Conservation (phyloP, 139 green algal species). For the Chlamydomonas applanata region DNA sequence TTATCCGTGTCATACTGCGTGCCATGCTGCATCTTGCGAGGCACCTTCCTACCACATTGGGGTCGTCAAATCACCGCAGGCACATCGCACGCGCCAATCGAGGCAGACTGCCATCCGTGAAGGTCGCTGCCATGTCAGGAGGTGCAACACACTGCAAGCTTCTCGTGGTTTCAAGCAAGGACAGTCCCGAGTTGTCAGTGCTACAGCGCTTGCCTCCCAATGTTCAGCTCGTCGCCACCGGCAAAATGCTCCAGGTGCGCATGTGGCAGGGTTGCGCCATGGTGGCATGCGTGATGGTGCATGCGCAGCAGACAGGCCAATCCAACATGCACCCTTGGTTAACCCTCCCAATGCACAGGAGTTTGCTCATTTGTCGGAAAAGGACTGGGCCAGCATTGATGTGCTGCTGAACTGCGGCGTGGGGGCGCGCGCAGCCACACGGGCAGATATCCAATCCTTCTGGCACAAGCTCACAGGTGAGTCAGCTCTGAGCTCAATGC, state of each 20-base stretch:
- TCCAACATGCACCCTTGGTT: neutral
- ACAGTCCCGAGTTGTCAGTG: slow-evolving; percentile 46
- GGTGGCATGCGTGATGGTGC: neutral
- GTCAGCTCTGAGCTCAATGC: no score
- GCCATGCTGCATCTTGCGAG: no score
- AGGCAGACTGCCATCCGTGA: no score
- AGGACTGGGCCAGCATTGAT: slow-evolving; percentile 46
- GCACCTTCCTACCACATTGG: no score
- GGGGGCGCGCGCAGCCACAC: slow-evolving; percentile 41
- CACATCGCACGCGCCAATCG: no score
- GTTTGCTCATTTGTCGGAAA: slow-evolving; percentile 24
- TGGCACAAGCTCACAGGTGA: no score
- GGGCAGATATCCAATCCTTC: slow-evolving; percentile 40
- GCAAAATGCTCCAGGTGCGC: slow-evolving; percentile 10
- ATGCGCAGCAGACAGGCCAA: neutral
- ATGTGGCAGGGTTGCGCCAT: neutral
- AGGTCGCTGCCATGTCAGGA: no score
- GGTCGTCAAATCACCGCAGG: no score
- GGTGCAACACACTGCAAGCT: slow-evolving; percentile 21
- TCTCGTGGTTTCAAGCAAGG: slow-evolving; percentile 40
- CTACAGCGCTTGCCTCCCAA: slow-evolving; percentile 40
- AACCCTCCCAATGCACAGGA: neutral
- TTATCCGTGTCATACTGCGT: no score
- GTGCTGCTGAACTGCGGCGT: slow-evolving; percentile 63
- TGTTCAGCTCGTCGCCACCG: slow-evolving; percentile 32